phyloP scores from a whole-genome alignment of 768 basidiomycete species.

The Xerocomus potaroensis region DNA sequence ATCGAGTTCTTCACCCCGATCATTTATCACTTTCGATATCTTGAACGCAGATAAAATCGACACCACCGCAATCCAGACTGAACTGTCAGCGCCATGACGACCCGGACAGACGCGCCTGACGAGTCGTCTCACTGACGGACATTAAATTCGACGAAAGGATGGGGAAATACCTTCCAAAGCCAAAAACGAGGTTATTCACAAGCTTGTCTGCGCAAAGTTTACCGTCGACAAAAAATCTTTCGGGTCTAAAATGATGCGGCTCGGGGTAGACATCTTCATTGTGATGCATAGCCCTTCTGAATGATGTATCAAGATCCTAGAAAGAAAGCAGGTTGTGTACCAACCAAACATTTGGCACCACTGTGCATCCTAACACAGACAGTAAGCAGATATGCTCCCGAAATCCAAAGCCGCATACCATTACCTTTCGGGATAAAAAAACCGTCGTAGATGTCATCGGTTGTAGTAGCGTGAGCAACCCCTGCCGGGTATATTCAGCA shows the following conservation, averaged over 20 bases:
- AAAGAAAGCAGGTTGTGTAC: not conserved
- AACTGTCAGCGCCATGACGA: not conserved
- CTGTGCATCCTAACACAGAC: not conserved
- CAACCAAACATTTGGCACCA: not conserved
- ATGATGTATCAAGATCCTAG: not conserved
- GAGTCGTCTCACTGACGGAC: not conserved
- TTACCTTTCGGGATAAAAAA: not conserved
- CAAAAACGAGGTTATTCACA: not conserved
- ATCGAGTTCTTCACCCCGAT: not conserved
- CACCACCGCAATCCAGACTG: not conserved
- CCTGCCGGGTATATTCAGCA: conserved; percentile 4
- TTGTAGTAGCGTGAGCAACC: not conserved
- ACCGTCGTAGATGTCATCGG: not conserved
- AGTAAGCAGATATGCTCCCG: not conserved
- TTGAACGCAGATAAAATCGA: not conserved
- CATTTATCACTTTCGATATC: not conserved
- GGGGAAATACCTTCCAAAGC: not conserved
- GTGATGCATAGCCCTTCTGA: not conserved
- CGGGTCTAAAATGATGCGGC: not conserved
- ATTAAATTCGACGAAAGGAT: not conserved
- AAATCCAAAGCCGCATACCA: too few species aligned
- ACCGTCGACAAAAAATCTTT: not conserved
- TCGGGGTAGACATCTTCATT: not conserved
- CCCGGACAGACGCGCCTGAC: not conserved
- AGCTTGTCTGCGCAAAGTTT: not conserved